Conservation (phyloP, 2,329 filamentous ascomycete genomes). For the Pseudofabraea citricarpa region DNA sequence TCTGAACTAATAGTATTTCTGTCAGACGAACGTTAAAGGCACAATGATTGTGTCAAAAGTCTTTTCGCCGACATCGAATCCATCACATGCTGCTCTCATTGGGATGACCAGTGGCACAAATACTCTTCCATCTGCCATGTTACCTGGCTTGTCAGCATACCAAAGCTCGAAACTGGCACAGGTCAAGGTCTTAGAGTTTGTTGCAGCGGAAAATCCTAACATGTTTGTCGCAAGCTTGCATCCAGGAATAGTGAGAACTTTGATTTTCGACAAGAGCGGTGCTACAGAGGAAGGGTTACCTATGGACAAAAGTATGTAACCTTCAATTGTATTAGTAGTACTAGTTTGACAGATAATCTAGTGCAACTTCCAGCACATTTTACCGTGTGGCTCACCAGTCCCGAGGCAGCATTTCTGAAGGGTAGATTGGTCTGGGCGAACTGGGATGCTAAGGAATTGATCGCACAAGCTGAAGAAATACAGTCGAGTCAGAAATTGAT, state of each 20-base stretch:
- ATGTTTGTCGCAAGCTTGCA: not conserved
- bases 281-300: not conserved
- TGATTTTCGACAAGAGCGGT: not conserved
- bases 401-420: no score
- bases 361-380: no score
- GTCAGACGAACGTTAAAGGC: not conserved
- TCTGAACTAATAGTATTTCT: no score
- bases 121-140: not conserved
- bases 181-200: not conserved
- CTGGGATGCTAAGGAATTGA: no score
- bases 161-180: not conserved
- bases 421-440: no score
- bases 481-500: no score
- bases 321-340: no score
- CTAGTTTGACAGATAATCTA: no score
- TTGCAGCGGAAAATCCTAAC: not conserved
- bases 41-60: not conserved
- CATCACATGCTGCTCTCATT: no score
- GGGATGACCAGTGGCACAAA: no score
- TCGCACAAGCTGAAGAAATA: no score
- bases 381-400: no score
- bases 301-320: not conserved
- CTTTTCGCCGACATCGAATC: not conserved
- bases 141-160: not conserved
- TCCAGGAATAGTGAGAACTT: not conserved